A percentile compares a stretch with the other conserved stretches of the same genome.
Conservation (phyloP, 2,329 filamentous ascomycete genomes). For the Aureobasidium sp. region DNA sequence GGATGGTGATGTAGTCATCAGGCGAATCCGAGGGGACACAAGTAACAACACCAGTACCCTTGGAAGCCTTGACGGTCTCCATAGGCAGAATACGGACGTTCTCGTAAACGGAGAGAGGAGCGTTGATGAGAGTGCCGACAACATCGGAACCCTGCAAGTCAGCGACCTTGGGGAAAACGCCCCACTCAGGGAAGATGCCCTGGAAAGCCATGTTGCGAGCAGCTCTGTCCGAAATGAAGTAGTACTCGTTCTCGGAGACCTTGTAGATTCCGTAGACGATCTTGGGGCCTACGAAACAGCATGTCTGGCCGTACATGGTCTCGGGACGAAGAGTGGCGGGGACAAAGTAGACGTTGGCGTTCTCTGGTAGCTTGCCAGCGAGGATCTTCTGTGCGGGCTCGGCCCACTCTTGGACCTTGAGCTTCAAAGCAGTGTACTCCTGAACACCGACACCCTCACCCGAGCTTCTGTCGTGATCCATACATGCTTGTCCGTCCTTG, state of each 20-base stretch:
- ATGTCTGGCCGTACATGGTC: conserved; percentile 99
- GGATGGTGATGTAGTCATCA: conserved; percentile 85
- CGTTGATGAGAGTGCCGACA: conserved; percentile 80
- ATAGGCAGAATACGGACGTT: conserved; percentile 87
- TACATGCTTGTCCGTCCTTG: conserved; percentile 79
- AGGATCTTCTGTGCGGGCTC: conserved; percentile 63
- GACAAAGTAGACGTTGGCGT: conserved; percentile 77
- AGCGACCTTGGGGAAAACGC: conserved; percentile 63
- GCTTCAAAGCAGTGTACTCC: conserved; percentile 87
- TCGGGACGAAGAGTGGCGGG: conserved; percentile 89
- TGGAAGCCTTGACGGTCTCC: conserved; percentile 84
- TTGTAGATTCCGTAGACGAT: conserved; percentile 86
- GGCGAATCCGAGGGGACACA: conserved; percentile 93
- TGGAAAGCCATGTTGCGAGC: conserved; percentile 97
- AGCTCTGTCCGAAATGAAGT: conserved; percentile 69
- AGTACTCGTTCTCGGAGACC: conserved; percentile 59
- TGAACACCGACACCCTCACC: conserved; percentile 79
- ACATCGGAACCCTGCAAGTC: conserved; percentile 71
- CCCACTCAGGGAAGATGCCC: conserved; percentile 70
- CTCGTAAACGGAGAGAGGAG: conserved; percentile 78
- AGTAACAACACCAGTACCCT: conserved; percentile 94
- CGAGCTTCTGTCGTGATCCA: conserved; percentile 76
- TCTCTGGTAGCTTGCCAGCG: conserved; percentile 67
- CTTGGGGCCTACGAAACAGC: conserved; percentile 83
- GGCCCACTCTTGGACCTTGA: conserved; percentile 85